Percentiles rank a stretch among this genome's conserved stretches.
phyloP scores from a whole-genome alignment of 352 stramenopile species.

The Phytophthora citrophthora region DNA sequence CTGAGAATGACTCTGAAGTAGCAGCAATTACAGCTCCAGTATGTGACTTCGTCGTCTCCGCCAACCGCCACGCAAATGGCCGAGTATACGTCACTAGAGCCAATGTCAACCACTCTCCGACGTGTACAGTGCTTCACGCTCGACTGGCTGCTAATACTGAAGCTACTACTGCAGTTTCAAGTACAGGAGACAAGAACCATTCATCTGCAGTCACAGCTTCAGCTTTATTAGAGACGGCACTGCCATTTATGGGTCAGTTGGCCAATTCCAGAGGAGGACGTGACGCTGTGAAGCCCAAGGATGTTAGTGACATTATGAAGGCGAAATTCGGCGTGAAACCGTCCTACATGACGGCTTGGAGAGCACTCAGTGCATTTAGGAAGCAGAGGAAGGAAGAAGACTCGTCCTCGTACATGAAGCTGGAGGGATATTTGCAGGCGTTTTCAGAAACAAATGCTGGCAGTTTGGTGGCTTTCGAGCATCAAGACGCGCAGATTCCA shows the following conservation, averaged over 20 bases:
- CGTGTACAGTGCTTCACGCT: constrained; percentile 56
- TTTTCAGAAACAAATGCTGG: constrained; percentile 66
- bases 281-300: constrained; percentile 68
- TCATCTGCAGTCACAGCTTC: constrained; percentile 57
- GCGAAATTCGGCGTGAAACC: constrained; percentile 80
- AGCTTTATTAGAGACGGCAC: constrained; percentile 74
- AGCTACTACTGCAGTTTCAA: not conserved
- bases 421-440: constrained; percentile 65
- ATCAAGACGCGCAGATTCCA: constrained; percentile 27
- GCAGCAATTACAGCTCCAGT: constrained; percentile 12
- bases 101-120: constrained; percentile 48
- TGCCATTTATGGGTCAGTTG: constrained; percentile 67
- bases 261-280: constrained; percentile 38
- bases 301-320: constrained; percentile 86
- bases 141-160: constrained; percentile 40
- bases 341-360: constrained; percentile 85
- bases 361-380: constrained; percentile 70
- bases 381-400: constrained; percentile 76
- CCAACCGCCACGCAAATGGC: constrained; percentile 79
- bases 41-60: constrained; percentile 79
- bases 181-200: constrained; percentile 13
- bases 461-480: constrained; percentile 71
- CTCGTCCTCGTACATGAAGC: constrained; percentile 70
- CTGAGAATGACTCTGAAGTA: constrained; percentile 3
- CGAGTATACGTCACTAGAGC: constrained; percentile 77